Base-by-base conservation (phyloP, 2,329 filamentous ascomycete species). In the Dactylellina drechsleri region DNA sequence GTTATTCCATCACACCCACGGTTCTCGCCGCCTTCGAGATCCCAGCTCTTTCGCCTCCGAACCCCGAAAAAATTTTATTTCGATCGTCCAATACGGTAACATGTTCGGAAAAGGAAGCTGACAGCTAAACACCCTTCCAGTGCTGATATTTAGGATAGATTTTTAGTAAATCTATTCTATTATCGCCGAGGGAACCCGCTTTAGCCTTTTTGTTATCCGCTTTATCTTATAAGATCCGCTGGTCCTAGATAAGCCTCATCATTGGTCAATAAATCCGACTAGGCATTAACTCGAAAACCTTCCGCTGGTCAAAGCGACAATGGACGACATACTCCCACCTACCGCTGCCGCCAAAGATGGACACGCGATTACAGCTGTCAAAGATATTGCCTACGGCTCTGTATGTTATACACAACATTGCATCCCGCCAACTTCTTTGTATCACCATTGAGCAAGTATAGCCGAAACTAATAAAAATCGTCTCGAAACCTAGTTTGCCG, bases 311-410 rank as follows among this genome's bases (percentile, higher is more conserved):
- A 47, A n/a, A 15, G 5, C 26, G 5, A 53, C 65, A 61, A 70
- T 70, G 66, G 66, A 47, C 57, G 66, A 70, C 20, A 43, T 70
- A 23, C 16, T 70, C 26, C 54, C 61, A 28, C 57, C 71, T 66
- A 23, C 62, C 67, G 40, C 74, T 76, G 15, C 81, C 81, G 60
- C 82, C 12, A 60, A 79, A 82, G 67, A 85, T 88, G 70, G 70
- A 1, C 70, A 74, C 79, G 85, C 85, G 58, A 78, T 85, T 31
- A 90, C 95, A 80, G 92, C 92, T 4, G 80, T 94, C 47, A 93
- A 97, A 82, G 93, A 98, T 80, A 88, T 99, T 66, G 81, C 90
- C 10, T 98, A 92, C 82, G 95, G 95, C 81, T 97, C 94, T 72
- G 88, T 93, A 83, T 82, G 89, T 83, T 73, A 16, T 59, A 66